phyloP scores from a whole-genome alignment of 2,329 filamentous ascomycete genomes.

The Nemania sp. region DNA sequence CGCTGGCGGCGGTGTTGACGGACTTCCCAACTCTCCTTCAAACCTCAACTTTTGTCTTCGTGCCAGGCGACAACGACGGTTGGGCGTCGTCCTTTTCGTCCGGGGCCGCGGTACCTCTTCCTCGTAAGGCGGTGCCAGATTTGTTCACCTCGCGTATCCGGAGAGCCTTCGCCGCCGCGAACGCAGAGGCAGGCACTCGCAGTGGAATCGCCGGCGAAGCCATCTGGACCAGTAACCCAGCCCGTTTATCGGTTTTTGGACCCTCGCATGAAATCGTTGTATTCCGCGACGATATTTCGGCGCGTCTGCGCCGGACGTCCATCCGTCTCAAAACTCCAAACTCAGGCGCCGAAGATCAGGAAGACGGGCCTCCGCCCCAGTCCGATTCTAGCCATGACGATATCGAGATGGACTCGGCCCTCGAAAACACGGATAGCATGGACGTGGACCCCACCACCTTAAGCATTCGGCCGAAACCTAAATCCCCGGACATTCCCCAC shows the following conservation, averaged over 20 bases:
- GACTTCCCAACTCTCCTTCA: constrained; percentile 84
- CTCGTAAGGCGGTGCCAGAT: constrained; percentile 75
- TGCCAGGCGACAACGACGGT: constrained; percentile 96
- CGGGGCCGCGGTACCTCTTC: constrained; percentile 72
- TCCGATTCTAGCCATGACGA: constrained; percentile 33
- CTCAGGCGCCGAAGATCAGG: constrained; percentile 32
- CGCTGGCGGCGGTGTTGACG: constrained; percentile 77
- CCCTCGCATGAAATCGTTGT: constrained; percentile 85
- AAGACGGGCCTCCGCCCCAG: constrained; percentile 11
- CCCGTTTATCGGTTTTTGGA: constrained; percentile 81
- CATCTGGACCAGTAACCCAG: constrained; percentile 88
- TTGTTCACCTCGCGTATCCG: constrained; percentile 88
- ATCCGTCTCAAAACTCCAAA: constrained; percentile 65
- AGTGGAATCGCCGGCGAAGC: constrained; percentile 68
- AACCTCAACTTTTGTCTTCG: constrained; percentile 83
- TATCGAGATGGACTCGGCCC: constrained; percentile 42
- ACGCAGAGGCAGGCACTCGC: constrained; percentile 64
- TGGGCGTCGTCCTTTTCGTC: constrained; percentile 87
- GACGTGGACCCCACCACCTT: constrained; percentile 47
- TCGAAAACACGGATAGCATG: constrained; percentile 44
- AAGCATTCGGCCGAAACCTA: constrained; percentile 8
- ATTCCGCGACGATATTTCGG: constrained; percentile 84
- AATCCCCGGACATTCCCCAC: constrained; percentile 44
- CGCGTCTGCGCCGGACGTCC: constrained; percentile 75
- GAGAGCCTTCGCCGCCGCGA: constrained; percentile 77